phyloP scores from a whole-genome alignment of 176 grass and related monocot genomes.

The Eragrostis nindensis region DNA sequence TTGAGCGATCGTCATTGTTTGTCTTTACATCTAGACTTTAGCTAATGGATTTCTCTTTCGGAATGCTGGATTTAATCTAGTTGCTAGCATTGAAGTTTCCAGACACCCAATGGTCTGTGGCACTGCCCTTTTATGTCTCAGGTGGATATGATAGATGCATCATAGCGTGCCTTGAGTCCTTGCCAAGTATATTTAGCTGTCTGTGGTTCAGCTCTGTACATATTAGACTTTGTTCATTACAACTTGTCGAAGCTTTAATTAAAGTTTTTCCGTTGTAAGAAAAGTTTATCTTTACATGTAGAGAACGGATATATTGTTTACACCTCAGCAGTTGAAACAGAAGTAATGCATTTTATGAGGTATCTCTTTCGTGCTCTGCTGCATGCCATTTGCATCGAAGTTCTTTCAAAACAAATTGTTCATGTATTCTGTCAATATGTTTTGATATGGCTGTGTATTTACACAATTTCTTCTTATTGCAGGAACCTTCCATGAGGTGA shows the following conservation, averaged over 20 bases:
- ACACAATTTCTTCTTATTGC: slow-evolving; percentile 2
- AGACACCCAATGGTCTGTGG: neutral
- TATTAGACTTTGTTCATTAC: neutral
- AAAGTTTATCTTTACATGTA: slow-evolving; percentile 1
- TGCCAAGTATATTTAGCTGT: neutral
- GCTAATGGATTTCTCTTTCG: neutral
- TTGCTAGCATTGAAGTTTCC: neutral
- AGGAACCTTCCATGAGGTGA: slow-evolving; percentile 83
- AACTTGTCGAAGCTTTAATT: neutral
- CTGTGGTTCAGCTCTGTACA: neutral
- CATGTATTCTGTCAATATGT: neutral
- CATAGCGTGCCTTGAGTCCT: neutral
- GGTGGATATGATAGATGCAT: neutral
- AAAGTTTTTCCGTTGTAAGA: neutral
- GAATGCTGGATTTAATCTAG: neutral
- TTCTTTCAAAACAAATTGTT: neutral
- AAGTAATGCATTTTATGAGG: slow-evolving; percentile 1
- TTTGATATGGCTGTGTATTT: neutral
- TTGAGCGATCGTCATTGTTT: neutral
- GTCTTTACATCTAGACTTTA: neutral
- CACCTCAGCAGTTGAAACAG: slow-evolving; percentile 1
- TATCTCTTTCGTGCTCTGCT: neutral
- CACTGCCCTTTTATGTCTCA: neutral
- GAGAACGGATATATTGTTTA: slow-evolving; percentile 12
- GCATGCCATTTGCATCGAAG: neutral